A percentile compares a stretch with the other conserved stretches of the same genome.
These are phyloP conservation scores for Ciborinia camelliae DNA, from an alignment of 2,329 filamentous ascomycete species.

Conservation along the genomic window DNA sequence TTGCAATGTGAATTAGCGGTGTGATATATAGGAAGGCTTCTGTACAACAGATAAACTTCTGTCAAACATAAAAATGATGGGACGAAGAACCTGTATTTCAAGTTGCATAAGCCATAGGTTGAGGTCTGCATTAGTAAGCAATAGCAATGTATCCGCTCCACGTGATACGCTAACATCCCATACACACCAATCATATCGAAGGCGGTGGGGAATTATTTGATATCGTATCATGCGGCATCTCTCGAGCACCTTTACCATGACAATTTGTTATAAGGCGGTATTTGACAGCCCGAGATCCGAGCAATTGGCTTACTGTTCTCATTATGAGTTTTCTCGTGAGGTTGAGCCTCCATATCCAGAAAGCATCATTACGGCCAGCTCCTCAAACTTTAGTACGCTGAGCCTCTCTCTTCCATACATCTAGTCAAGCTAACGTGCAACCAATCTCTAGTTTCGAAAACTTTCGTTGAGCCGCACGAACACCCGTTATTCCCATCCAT, in stretches of 20 bases:
- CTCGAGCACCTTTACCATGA: not conserved
- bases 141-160: fast-evolving
- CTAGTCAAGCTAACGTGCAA: not conserved
- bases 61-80: not conserved
- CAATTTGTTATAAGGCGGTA: not conserved
- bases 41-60: not conserved
- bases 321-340: not conserved
- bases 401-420: not conserved
- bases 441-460: not conserved
- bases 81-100: not conserved
- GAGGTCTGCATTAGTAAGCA: not conserved
- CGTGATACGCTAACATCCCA: not conserved
- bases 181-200: not conserved
- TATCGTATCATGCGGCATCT: not conserved
- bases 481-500: not conserved
- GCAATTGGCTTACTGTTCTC: not conserved
- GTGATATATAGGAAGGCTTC: not conserved
- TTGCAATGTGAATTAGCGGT: not conserved
- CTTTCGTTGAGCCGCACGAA: not conserved
- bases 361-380: not conserved
- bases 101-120: not conserved
- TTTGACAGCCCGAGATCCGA: not conserved
- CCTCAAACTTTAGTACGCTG: not conserved
- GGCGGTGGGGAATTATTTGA: not conserved
- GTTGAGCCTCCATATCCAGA: not conserved